A percentile compares a stretch with the other conserved stretches of the same genome.
These are phyloP conservation scores for Sporobolomyces pararoseus DNA, from an alignment of 768 basidiomycete species.

Conservation along the genomic window DNA sequence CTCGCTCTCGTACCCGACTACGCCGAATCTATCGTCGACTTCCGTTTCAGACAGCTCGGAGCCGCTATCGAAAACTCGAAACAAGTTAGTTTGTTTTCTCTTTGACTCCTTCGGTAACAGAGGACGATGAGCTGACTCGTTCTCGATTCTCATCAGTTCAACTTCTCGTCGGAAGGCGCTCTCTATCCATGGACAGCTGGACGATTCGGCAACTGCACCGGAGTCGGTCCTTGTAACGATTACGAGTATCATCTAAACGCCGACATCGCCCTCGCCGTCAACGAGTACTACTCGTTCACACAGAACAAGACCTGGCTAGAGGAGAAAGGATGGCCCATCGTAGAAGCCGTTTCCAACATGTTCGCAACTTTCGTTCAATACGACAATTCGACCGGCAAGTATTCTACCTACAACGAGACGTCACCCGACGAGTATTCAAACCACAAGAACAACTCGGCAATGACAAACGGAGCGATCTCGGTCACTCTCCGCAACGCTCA, in stretches of 20 bases:
- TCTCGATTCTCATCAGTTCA: constrained; percentile 6
- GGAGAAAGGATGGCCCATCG: constrained; percentile 36
- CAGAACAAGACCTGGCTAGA: constrained; percentile 36
- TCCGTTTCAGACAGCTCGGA: constrained; percentile 36
- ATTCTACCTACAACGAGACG: constrained; percentile 33
- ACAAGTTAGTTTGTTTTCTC: no score
- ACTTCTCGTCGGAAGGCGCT: constrained; percentile 4
- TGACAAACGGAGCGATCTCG: constrained; percentile 33
- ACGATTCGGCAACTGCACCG: constrained; percentile 36
- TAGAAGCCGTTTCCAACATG: constrained; percentile 24
- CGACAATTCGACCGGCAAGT: constrained; percentile 22
- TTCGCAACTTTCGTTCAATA: constrained; percentile 28
- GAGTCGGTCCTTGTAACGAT: constrained; percentile 11
- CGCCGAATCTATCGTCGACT: constrained; percentile 34
- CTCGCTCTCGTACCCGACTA: constrained; percentile 19
- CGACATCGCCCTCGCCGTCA: constrained; percentile 30
- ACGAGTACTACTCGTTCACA: constrained; percentile 28
- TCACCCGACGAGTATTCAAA: constrained; percentile 33
- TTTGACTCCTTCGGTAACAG: no score
- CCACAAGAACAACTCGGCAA: constrained; percentile 16
- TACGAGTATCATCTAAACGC: constrained; percentile 37
- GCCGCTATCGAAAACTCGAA: constrained; percentile 12
- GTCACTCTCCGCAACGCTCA: constrained; percentile 24
- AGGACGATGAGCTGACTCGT: constrained; percentile 10
- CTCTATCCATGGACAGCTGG: constrained; percentile 35